A percentile compares a stretch with the other conserved stretches of the same genome.
Conservation (phyloP, 306 rosid genomes). For the Trichosanthes cucumerina region DNA sequence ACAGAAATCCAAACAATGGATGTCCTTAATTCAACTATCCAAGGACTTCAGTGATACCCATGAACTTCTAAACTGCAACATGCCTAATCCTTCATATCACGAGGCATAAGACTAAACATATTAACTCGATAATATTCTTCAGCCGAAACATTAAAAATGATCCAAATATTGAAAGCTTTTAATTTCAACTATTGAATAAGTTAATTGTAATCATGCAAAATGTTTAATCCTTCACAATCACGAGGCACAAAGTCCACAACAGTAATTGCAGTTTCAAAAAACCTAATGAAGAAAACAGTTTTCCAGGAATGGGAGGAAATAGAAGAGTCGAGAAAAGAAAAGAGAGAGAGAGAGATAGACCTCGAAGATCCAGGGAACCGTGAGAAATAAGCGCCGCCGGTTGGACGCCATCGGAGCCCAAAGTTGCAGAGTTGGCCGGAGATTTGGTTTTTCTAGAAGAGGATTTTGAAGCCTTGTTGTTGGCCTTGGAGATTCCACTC, state of each 20-base stretch:
- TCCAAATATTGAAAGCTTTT: background rate
- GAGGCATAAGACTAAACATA: background rate
- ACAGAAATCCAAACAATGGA: background rate
- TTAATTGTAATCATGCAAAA: background rate
- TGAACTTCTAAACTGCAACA: background rate
- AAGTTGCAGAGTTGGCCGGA: conserved; percentile 13
- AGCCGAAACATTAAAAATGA: background rate
- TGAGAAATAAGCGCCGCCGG: conserved; percentile 25
- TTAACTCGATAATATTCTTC: background rate
- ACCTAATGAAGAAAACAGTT: background rate
- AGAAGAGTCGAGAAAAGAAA: background rate
- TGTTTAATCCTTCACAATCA: background rate
- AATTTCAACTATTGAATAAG: background rate
- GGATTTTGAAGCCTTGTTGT: conserved; percentile 14
- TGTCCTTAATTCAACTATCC: background rate
- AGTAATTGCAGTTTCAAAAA: background rate
- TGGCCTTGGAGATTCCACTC: conserved; percentile 13
- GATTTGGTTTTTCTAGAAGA: conserved; percentile 19
- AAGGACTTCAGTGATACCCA: background rate
- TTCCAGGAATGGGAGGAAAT: background rate
- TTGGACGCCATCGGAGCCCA: conserved; percentile 19
- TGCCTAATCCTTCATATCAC: background rate
- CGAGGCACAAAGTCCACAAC: background rate
- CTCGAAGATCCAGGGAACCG: conserved; percentile 28
- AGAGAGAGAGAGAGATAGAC: conserved; percentile 7